phyloP scores from a whole-genome alignment of 139 green algal genomes.

The Volvox africanus region DNA sequence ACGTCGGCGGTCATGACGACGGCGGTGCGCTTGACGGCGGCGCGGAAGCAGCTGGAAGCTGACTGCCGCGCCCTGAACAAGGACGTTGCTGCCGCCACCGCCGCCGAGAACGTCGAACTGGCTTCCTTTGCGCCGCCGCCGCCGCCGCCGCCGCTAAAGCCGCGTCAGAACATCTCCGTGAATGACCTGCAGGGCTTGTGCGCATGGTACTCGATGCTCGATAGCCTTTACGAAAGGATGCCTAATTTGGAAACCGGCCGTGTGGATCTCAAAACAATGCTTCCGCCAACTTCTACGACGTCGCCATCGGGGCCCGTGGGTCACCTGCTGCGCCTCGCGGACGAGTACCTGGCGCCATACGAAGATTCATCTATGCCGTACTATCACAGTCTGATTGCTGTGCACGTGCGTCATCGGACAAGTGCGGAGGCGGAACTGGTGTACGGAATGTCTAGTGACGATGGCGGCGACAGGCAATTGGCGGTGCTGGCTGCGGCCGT shows the following conservation, averaged over 20 bases:
- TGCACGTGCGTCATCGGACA: neutral
- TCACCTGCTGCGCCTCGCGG: neutral
- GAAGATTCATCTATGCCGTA: conserved; percentile 17
- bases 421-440: neutral
- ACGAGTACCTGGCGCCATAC: neutral
- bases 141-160: neutral
- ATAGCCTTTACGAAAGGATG: conserved; percentile 21
- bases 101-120: too few relatives aligned
- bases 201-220: neutral
- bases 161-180: neutral
- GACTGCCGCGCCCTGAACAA: neutral
- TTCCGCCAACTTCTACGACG: neutral
- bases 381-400: conserved; percentile 1
- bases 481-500: neutral
- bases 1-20: neutral
- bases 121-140: neutral
- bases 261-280: neutral
- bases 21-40: conserved; percentile 27
- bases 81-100: too few relatives aligned
- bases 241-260: neutral
- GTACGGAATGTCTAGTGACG: neutral
- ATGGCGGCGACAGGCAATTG: neutral
- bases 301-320: neutral
- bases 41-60: neutral
- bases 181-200: conserved; percentile 6